Percentiles rank a stretch among this genome's conserved stretches.
Conservation (phyloP, 257 asterid genomes). For the Dorcoceras hygrometricum region DNA sequence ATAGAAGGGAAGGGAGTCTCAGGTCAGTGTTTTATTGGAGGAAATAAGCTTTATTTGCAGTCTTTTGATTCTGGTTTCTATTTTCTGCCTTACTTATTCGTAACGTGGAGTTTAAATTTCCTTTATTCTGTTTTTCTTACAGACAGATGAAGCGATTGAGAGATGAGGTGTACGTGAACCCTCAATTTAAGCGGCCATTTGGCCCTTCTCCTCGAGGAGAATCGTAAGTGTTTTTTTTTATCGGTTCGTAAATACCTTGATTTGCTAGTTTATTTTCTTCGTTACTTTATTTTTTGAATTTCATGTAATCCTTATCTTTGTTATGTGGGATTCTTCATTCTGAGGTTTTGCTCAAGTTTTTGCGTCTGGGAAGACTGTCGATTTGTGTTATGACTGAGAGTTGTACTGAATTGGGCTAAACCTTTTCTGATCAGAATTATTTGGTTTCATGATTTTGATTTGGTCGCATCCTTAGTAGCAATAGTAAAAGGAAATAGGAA, state of each 20-base stretch:
- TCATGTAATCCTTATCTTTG: neutral
- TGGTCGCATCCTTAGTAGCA: constrained; percentile 23
- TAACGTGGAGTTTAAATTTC: constrained; percentile 27
- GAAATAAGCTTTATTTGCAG: neutral
- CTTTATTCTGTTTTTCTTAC: constrained; percentile 16
- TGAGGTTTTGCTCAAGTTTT: constrained; percentile 25
- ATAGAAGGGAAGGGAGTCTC: constrained; percentile 27
- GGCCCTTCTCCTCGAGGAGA: constrained; percentile 75
- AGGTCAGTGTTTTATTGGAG: constrained; percentile 37
- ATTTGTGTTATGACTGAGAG: constrained; percentile 27
- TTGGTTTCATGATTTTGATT: constrained; percentile 18
- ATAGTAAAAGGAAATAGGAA: constrained; percentile 19
- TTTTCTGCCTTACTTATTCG: constrained; percentile 16
- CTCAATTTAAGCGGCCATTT: constrained; percentile 79
- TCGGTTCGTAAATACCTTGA: constrained; percentile 15
- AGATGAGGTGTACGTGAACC: constrained; percentile 66
- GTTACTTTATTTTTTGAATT: constrained; percentile 23
- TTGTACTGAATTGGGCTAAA: constrained; percentile 35
- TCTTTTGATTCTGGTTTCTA: neutral
- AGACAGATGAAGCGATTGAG: constrained; percentile 80
- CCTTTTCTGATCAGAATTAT: constrained; percentile 31
- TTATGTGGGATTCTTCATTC: constrained; percentile 4
- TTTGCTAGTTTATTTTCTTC: constrained; percentile 4
- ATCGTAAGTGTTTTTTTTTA: constrained; percentile 52
- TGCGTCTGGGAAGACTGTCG: constrained; percentile 18